Conservation (phyloP, 768 basidiomycete genomes). For the Cytidiella melzeri region DNA sequence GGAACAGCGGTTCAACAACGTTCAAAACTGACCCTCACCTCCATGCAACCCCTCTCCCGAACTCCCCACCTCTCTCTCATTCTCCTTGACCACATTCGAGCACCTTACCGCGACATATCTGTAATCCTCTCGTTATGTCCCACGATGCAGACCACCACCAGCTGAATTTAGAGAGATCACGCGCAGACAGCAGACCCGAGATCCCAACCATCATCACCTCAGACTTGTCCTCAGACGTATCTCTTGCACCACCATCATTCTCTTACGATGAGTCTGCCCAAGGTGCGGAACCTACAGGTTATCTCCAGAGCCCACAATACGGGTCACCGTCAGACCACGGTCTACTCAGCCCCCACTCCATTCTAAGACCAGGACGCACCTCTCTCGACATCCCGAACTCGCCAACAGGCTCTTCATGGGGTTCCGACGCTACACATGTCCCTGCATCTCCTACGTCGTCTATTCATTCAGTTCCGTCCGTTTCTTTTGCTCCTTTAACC, state of each 20-base stretch:
- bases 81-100: too few species aligned
- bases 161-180: neutral
- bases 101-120: too few species aligned
- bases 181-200: conserved; percentile 5
- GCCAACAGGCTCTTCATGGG: conserved; percentile 19
- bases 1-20: too few species aligned
- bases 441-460: conserved; percentile 81
- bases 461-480: conserved; percentile 41
- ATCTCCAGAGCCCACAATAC: conserved; percentile 1
- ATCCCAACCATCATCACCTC: conserved; percentile 12
- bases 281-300: conserved; percentile 6
- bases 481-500: conserved; percentile 42
- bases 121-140: too few species aligned
- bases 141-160: conserved; percentile 4
- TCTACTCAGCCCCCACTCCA: conserved; percentile 8
- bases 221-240: conserved; percentile 16
- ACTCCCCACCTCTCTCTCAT: too few species aligned
- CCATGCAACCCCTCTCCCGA: too few species aligned
- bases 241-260: neutral
- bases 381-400: conserved; percentile 17
- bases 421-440: conserved; percentile 37
- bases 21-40: too few species aligned
- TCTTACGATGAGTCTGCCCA: conserved; percentile 10
- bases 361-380: conserved; percentile 11
- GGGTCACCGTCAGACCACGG: conserved; percentile 8